Evolutionary conservation across 257 asterid species (phyloP).

Genomic region (Cruciata laevipes): DNA sequence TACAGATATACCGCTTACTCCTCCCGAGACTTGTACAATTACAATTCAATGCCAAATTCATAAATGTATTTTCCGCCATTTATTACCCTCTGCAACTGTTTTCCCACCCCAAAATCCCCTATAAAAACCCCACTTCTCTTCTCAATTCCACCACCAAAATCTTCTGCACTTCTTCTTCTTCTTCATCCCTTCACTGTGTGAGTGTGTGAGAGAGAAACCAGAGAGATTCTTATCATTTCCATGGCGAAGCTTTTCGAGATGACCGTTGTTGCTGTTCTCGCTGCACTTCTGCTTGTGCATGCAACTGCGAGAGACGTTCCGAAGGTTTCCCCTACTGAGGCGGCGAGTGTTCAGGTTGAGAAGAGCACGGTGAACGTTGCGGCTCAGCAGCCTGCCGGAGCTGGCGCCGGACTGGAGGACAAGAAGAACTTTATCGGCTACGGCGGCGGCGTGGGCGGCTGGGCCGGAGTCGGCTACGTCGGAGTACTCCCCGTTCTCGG

Average conservation of each 20-base stretch:
- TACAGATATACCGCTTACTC: conserved; percentile 9
- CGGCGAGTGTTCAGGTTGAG: background rate
- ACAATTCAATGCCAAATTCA: conserved; percentile 18
- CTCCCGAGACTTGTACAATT: conserved; percentile 23
- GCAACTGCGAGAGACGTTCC: conserved; percentile 58
- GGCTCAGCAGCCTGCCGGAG: conserved; percentile 18
- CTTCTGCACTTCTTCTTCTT: background rate
- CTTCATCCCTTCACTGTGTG: background rate
- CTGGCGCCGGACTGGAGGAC: conserved; percentile 32
- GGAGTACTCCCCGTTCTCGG: conserved; percentile 43
- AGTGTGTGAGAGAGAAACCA: conserved; percentile 8
- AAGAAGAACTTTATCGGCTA: conserved; percentile 53
- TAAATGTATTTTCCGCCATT: background rate
- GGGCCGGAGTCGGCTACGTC: conserved; percentile 39
- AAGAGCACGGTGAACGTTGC: conserved; percentile 17
- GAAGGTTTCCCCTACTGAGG: conserved; percentile 11
- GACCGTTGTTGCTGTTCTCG: conserved; percentile 23
- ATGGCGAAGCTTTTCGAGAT: conserved; percentile 40
- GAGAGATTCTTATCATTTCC: conserved; percentile 1
- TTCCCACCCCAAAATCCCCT: conserved; percentile 14
- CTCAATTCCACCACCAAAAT: conserved; percentile 8
- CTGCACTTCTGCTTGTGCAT: conserved; percentile 28
- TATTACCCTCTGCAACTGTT: conserved; percentile 21
- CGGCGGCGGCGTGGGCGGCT: conserved; percentile 58
- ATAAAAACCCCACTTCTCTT: conserved; percentile 32